Base-by-base conservation (phyloP, 2,329 filamentous ascomycete genomes). In the Penicillium sp. region DNA sequence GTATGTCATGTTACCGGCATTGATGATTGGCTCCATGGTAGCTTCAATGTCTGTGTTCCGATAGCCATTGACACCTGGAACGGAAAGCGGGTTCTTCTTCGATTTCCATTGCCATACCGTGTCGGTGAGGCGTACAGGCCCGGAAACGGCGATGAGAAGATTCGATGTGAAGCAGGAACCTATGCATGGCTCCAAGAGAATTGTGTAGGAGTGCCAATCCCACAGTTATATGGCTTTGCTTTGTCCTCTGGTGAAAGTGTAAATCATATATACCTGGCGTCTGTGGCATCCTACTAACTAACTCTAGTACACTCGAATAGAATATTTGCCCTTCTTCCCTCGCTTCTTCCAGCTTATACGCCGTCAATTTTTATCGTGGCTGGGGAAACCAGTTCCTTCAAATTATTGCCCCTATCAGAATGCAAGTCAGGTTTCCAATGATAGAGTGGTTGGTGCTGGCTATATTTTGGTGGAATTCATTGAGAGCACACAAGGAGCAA, bases 61-160 rank as follows among this genome's bases (percentile, higher is more conserved):
- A 38, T 57, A n/a, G 14, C 31, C 25, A 39, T 57, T 20, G 31
- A 34, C 9, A 27, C 11, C 11, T 27, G 25, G 25, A 27, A 6
- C 10, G 25, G 16, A 9, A 14, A 17, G 6, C 43, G 34, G 7
- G 43, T 54, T 4, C 20, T 59, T 6, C 33, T 58, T 16, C 30
- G 55, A 31, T 53, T 59, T 17, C 58, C 53, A 9, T 35, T 60
- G 7, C 57, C 54, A 7, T 57, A 59, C 31, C 43, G 45, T 7
- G 33, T 57, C 4, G 58, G 51, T 2, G 56, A 62, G 13, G 33
- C 33, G 1, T 47, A 39, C 27, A 20, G 41, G 14, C 50, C 56
- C 10, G 54, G 54, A 10, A 62, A 60, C 36, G 40, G 36, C 8
- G 57, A 59, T 43, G 56, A 60, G 39, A 63, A 60, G 35, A 31